These are phyloP conservation scores for Beta lomatogona DNA, from an alignment of 179 eudicot genomes.

Conservation along the genomic window DNA sequence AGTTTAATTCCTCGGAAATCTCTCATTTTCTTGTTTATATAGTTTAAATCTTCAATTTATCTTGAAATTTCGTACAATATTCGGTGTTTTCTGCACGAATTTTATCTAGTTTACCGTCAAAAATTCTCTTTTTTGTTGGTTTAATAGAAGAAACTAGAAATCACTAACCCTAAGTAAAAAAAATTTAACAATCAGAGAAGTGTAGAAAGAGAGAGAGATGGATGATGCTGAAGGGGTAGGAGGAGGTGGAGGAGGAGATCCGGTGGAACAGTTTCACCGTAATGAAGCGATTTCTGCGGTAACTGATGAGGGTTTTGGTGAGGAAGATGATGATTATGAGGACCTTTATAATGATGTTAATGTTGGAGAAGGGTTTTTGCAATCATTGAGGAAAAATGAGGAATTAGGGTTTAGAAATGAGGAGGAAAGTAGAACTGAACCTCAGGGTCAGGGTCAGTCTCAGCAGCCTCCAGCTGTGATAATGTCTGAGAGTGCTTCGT, in stretches of 20 bases:
- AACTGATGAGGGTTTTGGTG: slow-evolving; percentile 54
- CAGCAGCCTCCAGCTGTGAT: slow-evolving; percentile 25
- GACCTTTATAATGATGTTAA: slow-evolving; percentile 90
- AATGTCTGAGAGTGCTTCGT: slow-evolving; percentile 22
- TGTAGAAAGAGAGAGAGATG: slow-evolving; percentile 30
- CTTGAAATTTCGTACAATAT: not conserved
- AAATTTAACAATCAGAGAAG: not conserved
- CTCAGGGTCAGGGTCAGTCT: slow-evolving; percentile 21
- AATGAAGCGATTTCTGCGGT: slow-evolving; percentile 54
- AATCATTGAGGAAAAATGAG: slow-evolving; percentile 58
- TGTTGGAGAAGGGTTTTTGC: slow-evolving; percentile 78
- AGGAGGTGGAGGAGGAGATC: slow-evolving; percentile 34
- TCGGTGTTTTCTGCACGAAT: not conserved
- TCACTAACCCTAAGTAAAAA: slow-evolving; percentile 19
- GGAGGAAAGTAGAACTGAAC: slow-evolving; percentile 34
- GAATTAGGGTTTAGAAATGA: slow-evolving; percentile 46
- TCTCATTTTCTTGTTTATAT: not conserved
- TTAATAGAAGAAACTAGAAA: not conserved
- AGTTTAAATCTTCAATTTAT: too few species aligned
- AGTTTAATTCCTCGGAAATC: not conserved
- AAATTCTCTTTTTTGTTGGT: not conserved
- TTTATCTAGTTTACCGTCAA: not conserved
- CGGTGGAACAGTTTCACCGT: slow-evolving; percentile 46
- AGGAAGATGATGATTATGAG: slow-evolving; percentile 87
- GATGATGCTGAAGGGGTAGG: slow-evolving; percentile 47